Evolutionary conservation across 2,329 filamentous ascomycete genomes (phyloP).

Genomic region (Apiospora kogelbergensis): DNA sequence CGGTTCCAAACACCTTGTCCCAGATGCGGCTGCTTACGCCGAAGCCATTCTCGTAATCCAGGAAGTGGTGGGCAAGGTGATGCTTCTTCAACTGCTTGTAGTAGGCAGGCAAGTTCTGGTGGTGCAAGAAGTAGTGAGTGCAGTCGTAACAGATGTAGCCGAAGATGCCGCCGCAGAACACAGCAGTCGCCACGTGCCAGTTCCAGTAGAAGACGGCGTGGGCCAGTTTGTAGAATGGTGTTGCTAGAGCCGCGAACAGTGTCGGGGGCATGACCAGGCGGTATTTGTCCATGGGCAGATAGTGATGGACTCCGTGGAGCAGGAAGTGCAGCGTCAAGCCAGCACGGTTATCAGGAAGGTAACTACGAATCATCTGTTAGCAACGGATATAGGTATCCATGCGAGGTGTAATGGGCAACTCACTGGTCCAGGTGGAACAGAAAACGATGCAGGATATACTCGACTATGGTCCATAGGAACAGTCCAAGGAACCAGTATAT

Average conservation of each 20-base stretch:
- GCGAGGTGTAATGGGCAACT: slow-evolving; percentile 33
- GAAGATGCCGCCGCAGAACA: slow-evolving; percentile 88
- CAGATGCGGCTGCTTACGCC: slow-evolving; percentile 96
- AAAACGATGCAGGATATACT: slow-evolving; percentile 86
- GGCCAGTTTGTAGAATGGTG: slow-evolving; percentile 90
- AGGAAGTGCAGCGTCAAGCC: slow-evolving; percentile 86
- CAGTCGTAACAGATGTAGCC: slow-evolving; percentile 96
- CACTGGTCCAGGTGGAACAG: slow-evolving; percentile 94
- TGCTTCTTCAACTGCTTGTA: slow-evolving; percentile 96
- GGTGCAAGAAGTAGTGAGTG: slow-evolving; percentile 98
- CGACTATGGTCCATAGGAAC: slow-evolving; percentile 82
- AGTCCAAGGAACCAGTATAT: slow-evolving; percentile 71
- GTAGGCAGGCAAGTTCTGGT: slow-evolving; percentile 85
- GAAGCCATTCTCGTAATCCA: slow-evolving; percentile 96
- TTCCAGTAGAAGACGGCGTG: slow-evolving; percentile 79
- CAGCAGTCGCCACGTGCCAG: slow-evolving; percentile 77
- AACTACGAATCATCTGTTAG: slow-evolving; percentile 52
- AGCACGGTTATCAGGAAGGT: slow-evolving; percentile 88
- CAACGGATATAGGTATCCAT: not conserved
- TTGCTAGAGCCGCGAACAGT: slow-evolving; percentile 78
- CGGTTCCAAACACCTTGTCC: slow-evolving; percentile 89
- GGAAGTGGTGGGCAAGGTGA: slow-evolving; percentile 95
- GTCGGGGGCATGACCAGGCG: slow-evolving; percentile 95
- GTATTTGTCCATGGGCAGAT: slow-evolving; percentile 98
- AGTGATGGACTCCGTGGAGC: slow-evolving; percentile 96